Base-by-base conservation (phyloP, 192 early-diverging fungal species). In the Spizellomyces sp. region DNA sequence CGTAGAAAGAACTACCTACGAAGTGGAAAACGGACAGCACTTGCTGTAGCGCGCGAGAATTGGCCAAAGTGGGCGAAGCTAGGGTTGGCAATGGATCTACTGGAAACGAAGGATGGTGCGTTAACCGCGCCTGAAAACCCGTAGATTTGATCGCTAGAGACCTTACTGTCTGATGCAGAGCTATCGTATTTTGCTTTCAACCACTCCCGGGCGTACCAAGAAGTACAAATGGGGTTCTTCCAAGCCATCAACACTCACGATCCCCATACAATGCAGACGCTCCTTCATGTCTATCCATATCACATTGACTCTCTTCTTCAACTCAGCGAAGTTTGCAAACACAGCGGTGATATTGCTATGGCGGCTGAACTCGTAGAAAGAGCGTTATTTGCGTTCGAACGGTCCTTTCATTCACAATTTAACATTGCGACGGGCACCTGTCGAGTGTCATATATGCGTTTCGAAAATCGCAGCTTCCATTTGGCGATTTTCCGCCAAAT, bases 381-480 rank as follows among this genome's bases (percentile, higher is more conserved):
- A n/a, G 94, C 94, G 21, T 75, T 98, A n/a, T 96, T 82, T 82
- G 86, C 91, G 6, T 94, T 93, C 66, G 96, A 98, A 80, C 80
- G 82, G 9, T 81, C 88, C 42, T 92, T 96, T 77, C 90, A 92
- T 77, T 78, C 91, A 10, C 73, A 88, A 45, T 96, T 96, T 70
- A 93, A 88, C 62, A 68, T 90, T 9, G 79, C 87, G 17, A 79
- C 73, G 7, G 81, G 93, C 77, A 72, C 77, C 74, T 81, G 83
- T 4, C 79, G 91, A n/a, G 67, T 98, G 60, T 79, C 84, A 10
- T 98, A 91, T 66, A 74, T 84, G 65, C 77, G 83, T 8, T 83
- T 89, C 43, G 93, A 95, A 80, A 96, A 94, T 75, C 82, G 94
- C 62, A 85, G 72, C 9, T 57, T 76, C 27, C 68, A 58, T 67